Conservation (phyloP, 176 grass and related monocot species). For the Miscanthus lutarioriparius region DNA sequence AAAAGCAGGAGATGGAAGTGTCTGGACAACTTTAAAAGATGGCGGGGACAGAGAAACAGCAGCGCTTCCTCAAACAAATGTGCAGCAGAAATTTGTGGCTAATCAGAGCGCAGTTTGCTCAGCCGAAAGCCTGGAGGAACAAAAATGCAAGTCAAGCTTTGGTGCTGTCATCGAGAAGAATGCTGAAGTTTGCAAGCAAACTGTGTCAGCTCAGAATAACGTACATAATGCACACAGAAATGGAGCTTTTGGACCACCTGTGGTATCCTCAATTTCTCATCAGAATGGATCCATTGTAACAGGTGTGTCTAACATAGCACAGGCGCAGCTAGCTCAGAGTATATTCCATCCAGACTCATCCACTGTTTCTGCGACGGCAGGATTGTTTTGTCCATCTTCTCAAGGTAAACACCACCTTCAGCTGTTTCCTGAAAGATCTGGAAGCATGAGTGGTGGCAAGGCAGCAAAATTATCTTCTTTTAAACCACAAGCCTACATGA, state of each 20-base stretch:
- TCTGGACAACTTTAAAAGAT: slow-evolving; percentile 26
- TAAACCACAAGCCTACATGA: slow-evolving; percentile 83
- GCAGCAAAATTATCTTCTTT: slow-evolving; percentile 49
- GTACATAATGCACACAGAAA: slow-evolving; percentile 23
- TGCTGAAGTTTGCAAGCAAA: slow-evolving; percentile 36
- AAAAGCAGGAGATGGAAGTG: slow-evolving; percentile 27
- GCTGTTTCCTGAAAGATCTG: slow-evolving; percentile 37
- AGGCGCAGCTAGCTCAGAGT: slow-evolving; percentile 32
- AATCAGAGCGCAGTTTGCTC: slow-evolving; percentile 30
- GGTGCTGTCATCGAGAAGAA: slow-evolving; percentile 28
- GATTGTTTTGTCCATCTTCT: slow-evolving; percentile 35
- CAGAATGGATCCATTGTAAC: slow-evolving; percentile 39
- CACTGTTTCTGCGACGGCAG: slow-evolving; percentile 32
- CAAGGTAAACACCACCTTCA: slow-evolving; percentile 38
- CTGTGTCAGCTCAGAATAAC: slow-evolving; percentile 24
- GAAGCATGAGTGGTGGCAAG: slow-evolving; percentile 46
- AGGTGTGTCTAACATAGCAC: slow-evolving; percentile 29
- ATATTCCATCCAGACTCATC: slow-evolving; percentile 32
- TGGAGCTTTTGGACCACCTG: slow-evolving; percentile 22
- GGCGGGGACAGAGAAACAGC: slow-evolving; percentile 27
- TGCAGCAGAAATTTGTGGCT: slow-evolving; percentile 10
- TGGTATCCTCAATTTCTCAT: slow-evolving; percentile 35
- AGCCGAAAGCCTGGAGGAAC: slow-evolving; percentile 21
- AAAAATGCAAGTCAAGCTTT: slow-evolving; percentile 33
- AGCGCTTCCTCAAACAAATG: slow-evolving; percentile 43